phyloP scores from a whole-genome alignment of 2,329 filamentous ascomycete species.

The Ambrosiella cleistominuta region DNA sequence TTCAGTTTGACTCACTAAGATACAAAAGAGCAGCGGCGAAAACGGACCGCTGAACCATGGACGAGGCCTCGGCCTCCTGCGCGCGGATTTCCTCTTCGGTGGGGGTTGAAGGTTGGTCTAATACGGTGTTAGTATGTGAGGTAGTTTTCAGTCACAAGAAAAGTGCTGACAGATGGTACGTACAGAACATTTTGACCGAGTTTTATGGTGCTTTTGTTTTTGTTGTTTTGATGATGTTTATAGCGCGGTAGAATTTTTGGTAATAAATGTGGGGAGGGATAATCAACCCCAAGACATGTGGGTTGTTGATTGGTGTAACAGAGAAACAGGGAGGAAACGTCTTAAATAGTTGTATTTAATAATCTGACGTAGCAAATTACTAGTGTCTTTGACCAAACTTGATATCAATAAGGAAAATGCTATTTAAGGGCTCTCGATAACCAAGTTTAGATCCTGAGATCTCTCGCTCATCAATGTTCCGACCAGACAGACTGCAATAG shows the following conservation, averaged over 20 bases:
- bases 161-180: background rate
- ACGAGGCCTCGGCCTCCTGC: slow-evolving; percentile 49
- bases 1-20: slow-evolving; percentile 41
- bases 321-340: background rate
- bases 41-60: slow-evolving; percentile 49
- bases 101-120: slow-evolving; percentile 51
- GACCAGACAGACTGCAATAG: too few relatives aligned
- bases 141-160: background rate
- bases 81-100: slow-evolving; percentile 52
- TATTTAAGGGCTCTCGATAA: too few relatives aligned
- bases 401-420: too few relatives aligned
- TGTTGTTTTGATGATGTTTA: background rate
- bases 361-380: background rate
- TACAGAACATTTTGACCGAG: background rate
- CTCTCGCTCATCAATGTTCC: too few relatives aligned
- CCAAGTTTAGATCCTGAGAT: too few relatives aligned
- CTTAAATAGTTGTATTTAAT: background rate
- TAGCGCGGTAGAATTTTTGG: background rate
- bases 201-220: background rate
- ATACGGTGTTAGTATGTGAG: background rate
- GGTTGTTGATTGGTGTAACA: background rate
- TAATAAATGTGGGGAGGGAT: background rate
- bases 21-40: slow-evolving; percentile 53
- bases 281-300: background rate
- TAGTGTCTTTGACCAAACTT: too few relatives aligned